These are phyloP conservation scores for Exophiala viscosa DNA, from an alignment of 2,329 filamentous ascomycete species.

Conservation along the genomic window DNA sequence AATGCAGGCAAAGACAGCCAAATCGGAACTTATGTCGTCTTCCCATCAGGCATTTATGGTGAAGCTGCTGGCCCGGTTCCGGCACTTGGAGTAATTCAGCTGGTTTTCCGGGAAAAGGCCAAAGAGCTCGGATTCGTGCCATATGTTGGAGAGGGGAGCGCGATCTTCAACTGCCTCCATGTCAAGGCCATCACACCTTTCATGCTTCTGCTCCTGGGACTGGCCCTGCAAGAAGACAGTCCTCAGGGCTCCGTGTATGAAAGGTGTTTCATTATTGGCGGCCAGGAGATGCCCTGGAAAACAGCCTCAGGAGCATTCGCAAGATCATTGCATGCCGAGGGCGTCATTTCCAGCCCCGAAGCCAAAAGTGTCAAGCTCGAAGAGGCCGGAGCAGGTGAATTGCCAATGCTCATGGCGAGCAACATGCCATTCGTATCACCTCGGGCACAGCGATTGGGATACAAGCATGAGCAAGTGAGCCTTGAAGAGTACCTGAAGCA, in stretches of 20 bases:
- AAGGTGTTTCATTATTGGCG: slow-evolving; percentile 11
- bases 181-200: slow-evolving; percentile 13
- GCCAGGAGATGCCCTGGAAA: slow-evolving; percentile 6
- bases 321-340: slow-evolving; percentile 3
- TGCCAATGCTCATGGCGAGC: slow-evolving; percentile 17
- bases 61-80: slow-evolving; percentile 12
- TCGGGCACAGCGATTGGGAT: slow-evolving; percentile 10
- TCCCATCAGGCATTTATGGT: slow-evolving; percentile 15
- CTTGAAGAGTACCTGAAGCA: slow-evolving; percentile 8
- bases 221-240: neutral
- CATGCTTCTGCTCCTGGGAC: slow-evolving; percentile 11
- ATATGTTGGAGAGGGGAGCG: slow-evolving; percentile 13
- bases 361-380: slow-evolving; percentile 7
- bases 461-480: slow-evolving; percentile 11
- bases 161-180: slow-evolving; percentile 18
- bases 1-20: slow-evolving; percentile 13
- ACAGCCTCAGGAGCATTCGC: slow-evolving; percentile 6
- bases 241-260: slow-evolving; percentile 15
- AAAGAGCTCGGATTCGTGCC: slow-evolving; percentile 16
- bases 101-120: slow-evolving; percentile 14
- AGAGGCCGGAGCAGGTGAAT: slow-evolving; percentile 12
- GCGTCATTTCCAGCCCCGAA: slow-evolving; percentile 3
- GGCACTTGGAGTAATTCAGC: slow-evolving; percentile 14
- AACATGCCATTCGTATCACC: slow-evolving; percentile 6
- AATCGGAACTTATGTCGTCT: slow-evolving; percentile 16